A percentile compares a stretch with the other conserved stretches of the same genome.
Evolutionary conservation across 805 yeast genomes (phyloP).

Genomic region (Candida anglica): DNA sequence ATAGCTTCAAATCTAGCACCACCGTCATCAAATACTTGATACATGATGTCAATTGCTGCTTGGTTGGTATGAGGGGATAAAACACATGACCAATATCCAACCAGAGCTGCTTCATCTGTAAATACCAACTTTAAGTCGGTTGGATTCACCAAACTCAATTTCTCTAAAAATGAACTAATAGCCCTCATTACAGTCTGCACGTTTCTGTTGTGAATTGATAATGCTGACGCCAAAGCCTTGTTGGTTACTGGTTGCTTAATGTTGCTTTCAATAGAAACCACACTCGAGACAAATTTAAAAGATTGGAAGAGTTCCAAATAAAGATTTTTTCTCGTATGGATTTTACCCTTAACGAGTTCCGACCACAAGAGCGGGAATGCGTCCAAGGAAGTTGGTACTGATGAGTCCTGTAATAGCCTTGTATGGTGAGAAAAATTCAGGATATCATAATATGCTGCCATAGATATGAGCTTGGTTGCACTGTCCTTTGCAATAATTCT

Average conservation of each 20-base stretch:
- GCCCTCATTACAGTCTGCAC: constrained; percentile 15
- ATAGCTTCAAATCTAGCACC: constrained; percentile 74
- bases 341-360: not conserved
- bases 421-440: constrained; percentile 28
- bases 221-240: constrained; percentile 18
- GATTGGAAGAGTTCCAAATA: constrained; percentile 8
- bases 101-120: constrained; percentile 33
- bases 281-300: constrained; percentile 13
- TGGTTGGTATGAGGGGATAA: constrained; percentile 67
- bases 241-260: constrained; percentile 11
- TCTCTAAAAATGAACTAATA: constrained; percentile 23
- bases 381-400: constrained; percentile 26
- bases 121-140: constrained; percentile 19
- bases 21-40: constrained; percentile 63
- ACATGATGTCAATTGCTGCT: constrained; percentile 64
- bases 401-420: constrained; percentile 12
- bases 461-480: constrained; percentile 35
- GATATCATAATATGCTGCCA: constrained; percentile 45
- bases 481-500: constrained; percentile 26
- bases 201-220: constrained; percentile 28
- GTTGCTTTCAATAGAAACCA: constrained; percentile 19
- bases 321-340: not conserved
- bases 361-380: constrained; percentile 31
- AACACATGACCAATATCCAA: constrained; percentile 73
- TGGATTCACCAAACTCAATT: constrained; percentile 29